Evolutionary conservation across 345 rosid genomes (phyloP).

Genomic region (Trapa bicornis): DNA sequence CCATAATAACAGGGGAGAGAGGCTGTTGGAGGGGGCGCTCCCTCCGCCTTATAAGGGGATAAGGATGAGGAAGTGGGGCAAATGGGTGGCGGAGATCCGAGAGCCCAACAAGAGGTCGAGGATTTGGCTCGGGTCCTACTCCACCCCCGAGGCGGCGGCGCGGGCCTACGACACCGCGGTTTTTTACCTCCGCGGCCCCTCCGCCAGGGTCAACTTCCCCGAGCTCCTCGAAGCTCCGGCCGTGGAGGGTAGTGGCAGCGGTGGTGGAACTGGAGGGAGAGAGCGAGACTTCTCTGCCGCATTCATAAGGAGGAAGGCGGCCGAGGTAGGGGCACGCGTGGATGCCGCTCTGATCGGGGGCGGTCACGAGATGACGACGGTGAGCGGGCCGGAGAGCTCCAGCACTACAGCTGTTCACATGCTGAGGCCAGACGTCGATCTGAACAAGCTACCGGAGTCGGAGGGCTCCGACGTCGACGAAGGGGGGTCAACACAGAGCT

Average conservation of each 20-base stretch:
- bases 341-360: slow-evolving; percentile 35
- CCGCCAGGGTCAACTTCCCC: slow-evolving; percentile 92
- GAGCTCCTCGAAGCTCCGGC: slow-evolving; percentile 43
- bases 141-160: slow-evolving; percentile 88
- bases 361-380: background rate
- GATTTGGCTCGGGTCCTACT: slow-evolving; percentile 95
- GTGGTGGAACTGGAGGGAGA: slow-evolving; percentile 9
- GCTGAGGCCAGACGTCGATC: no score
- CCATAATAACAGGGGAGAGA: slow-evolving; percentile 17
- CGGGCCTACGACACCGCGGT: slow-evolving; percentile 97
- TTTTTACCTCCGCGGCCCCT: slow-evolving; percentile 73
- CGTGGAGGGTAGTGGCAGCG: slow-evolving; percentile 37
- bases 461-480: no score
- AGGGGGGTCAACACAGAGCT: no score
- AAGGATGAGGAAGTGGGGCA: slow-evolving; percentile 99
- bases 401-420: no score
- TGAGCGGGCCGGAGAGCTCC: background rate
- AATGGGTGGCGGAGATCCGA: slow-evolving; percentile 99
- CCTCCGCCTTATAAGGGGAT: slow-evolving; percentile 68
- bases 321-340: slow-evolving; percentile 88
- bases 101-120: slow-evolving; percentile 93
- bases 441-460: no score
- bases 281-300: slow-evolving; percentile 73
- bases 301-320: slow-evolving; percentile 66
- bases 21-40: background rate